phyloP scores from a whole-genome alignment of 2,329 filamentous ascomycete species.

The Trichoderma asperellum region DNA sequence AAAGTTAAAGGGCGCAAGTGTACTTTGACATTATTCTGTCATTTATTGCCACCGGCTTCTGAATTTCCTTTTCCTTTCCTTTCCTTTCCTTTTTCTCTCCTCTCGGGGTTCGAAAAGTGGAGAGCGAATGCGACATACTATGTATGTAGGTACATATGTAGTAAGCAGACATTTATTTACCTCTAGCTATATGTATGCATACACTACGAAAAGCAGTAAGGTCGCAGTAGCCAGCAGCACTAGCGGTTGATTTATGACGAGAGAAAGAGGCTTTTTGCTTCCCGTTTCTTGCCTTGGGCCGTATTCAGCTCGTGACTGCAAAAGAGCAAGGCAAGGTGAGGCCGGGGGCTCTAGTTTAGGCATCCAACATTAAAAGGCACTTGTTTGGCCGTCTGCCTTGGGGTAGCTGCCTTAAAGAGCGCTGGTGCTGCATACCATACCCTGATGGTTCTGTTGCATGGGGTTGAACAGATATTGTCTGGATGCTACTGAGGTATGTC shows the following conservation, averaged over 20 bases:
- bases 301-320: background rate
- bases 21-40: background rate
- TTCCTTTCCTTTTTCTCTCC: background rate
- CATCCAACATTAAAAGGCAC: background rate
- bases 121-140: background rate
- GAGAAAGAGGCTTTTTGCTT: background rate
- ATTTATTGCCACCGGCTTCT: background rate
- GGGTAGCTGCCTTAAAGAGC: background rate
- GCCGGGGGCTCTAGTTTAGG: background rate
- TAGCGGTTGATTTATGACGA: background rate
- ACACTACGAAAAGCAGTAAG: background rate
- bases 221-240: background rate
- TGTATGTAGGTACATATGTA: background rate
- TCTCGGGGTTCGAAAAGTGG: background rate
- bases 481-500: background rate
- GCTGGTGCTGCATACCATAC: background rate
- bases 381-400: background rate
- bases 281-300: background rate
- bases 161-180: background rate
- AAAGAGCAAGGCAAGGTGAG: slow-evolving; percentile 4
- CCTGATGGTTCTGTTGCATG: background rate
- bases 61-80: background rate
- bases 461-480: background rate
- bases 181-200: background rate
- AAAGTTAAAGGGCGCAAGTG: background rate